A percentile compares a stretch with the other conserved stretches of the same genome.
Conservation (phyloP, 208 protist species). For the Leishmania gerbilli region DNA sequence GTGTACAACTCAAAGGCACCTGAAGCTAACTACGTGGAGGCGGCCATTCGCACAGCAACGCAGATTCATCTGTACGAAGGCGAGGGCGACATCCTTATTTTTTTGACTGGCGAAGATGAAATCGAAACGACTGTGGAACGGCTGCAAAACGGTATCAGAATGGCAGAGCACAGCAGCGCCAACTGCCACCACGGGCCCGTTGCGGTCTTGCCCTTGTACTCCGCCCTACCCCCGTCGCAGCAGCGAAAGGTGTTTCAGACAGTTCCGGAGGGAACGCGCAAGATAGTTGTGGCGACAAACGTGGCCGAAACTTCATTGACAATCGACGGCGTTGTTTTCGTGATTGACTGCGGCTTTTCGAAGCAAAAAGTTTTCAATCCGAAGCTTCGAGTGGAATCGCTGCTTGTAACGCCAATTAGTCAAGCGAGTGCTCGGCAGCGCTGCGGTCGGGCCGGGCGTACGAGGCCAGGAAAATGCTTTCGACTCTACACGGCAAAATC, state of each 20-base stretch:
- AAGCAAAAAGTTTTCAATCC: conserved; percentile 99
- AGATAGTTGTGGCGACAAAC: conserved; percentile 99
- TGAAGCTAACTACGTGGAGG: conserved; percentile 97
- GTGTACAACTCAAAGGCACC: conserved; percentile 86
- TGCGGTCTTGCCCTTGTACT: conserved; percentile 97
- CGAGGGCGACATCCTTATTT: conserved; percentile 98
- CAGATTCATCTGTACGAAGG: conserved; percentile 98
- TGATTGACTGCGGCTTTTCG: conserved; percentile 97
- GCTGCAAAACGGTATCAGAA: conserved; percentile 83
- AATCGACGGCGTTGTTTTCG: conserved; percentile 99
- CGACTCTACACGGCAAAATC: conserved; percentile 96
- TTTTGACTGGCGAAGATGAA: conserved; percentile 99
- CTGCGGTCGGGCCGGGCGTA: conserved; percentile 94
- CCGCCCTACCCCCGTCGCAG: conserved; percentile 96
- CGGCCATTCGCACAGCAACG: conserved; percentile 96
- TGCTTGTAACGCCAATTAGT: conserved; percentile 97
- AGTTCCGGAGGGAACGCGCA: conserved; percentile 85
- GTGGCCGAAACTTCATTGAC: conserved; percentile 99
- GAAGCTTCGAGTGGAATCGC: conserved; percentile 97
- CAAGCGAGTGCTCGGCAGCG: conserved; percentile 97
- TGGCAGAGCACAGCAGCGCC: conserved; percentile 77
- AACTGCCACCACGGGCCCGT: conserved; percentile 84
- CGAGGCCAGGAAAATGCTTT: conserved; percentile 97
- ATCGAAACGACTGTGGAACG: conserved; percentile 98
- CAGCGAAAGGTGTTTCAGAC: conserved; percentile 98